Evolutionary conservation across 257 asterid species (phyloP).

Genomic region (Linderniella brevidens): DNA sequence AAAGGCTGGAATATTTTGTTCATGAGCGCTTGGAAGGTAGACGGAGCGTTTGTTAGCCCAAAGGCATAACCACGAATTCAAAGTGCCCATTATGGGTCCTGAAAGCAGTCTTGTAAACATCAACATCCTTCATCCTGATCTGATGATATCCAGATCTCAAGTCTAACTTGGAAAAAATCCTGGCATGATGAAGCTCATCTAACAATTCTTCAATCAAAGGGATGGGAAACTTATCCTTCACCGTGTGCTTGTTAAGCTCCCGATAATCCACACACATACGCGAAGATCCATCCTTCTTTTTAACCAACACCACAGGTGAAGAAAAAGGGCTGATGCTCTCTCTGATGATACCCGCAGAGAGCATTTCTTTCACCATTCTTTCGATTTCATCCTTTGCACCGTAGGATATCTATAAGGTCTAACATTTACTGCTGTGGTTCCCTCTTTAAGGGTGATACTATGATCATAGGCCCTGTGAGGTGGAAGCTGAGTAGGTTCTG

Average conservation of each 20-base stretch:
- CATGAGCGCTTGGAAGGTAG: neutral
- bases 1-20: neutral
- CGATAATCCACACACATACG: neutral
- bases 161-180: neutral
- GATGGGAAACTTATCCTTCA: neutral
- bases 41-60: neutral
- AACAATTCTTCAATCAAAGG: neutral
- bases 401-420: neutral
- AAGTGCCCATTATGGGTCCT: neutral
- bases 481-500: neutral
- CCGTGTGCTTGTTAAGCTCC: neutral
- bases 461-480: neutral
- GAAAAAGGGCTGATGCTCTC: neutral
- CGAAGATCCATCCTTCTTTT: neutral
- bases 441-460: neutral
- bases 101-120: neutral
- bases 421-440: neutral
- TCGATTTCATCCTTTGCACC: neutral
- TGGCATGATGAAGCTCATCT: neutral
- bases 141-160: neutral
- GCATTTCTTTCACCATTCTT: neutral
- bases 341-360: neutral
- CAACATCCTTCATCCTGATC: neutral
- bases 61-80: neutral
- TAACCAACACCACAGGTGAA: neutral